Evolutionary conservation across 1,284 basidiomycete genomes (phyloP), one percentile per base, ranked within the genome.

Genomic region (Fistulinella cinereoalba): DNA sequence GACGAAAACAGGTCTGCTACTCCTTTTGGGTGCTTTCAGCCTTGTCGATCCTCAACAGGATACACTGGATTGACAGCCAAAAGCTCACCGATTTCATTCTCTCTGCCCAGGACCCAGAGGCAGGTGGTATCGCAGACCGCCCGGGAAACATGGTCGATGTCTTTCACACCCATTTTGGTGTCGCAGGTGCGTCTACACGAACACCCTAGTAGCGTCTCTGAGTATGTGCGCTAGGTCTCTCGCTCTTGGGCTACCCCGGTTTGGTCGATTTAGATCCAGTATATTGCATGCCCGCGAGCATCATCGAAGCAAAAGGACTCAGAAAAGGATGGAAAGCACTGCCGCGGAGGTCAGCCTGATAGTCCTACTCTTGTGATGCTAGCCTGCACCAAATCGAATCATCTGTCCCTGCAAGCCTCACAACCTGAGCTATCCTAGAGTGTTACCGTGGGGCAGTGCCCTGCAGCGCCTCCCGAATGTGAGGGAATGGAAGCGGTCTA

Each of bases 21-120:
- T 93, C 89, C 58, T 96, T 93, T 75, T 99, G 95, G 94, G 93
- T 96, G 6, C 77, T 99, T 3, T 94, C 95, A 1, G 76, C 90
- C 0, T 68, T 99, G 41, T 83, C 92, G 16, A 95, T 97, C 49
- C 69, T 99, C 31, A 80, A 85, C 37, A 91, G 87, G 59, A 66
- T 95, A 16, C 72, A 81, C 10, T 99, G 96, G 93, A 97, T 99
- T 59, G 88, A 97, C 64, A 74, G 82, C 0, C 78, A 85, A n/a
- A 93, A 91, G 65, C 73, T 98, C 25, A 71, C 69, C 1, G 55
- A 66, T 1, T 99, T 98, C 69, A 96, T 99, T 49, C 74, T 98
- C 5, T 85, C 86, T 19, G 88, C 94, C 5, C 64, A 97, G 86
- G 97, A 99, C 64, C 72, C 80, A 0, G 96, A 98, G 48, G 78